Evolutionary conservation across 305 asterid genomes (phyloP).

Genomic region (Ajuga reptans): DNA sequence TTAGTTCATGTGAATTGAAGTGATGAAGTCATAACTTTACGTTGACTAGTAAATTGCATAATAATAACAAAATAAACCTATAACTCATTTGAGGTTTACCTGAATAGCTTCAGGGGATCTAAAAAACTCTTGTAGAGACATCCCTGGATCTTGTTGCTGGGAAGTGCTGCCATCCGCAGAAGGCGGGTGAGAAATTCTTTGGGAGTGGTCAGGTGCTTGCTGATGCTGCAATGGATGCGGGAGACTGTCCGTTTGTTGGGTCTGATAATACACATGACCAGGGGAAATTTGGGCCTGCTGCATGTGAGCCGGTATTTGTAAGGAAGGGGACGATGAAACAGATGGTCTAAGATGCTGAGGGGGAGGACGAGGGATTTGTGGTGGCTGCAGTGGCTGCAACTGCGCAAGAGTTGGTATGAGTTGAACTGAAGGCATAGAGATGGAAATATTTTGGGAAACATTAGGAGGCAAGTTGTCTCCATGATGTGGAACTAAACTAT

Average conservation of each 20-base stretch:
- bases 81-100: slow-evolving; percentile 34
- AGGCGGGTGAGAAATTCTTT: slow-evolving; percentile 33
- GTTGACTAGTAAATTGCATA: neutral
- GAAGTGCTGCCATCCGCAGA: slow-evolving; percentile 42
- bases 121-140: slow-evolving; percentile 69
- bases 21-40: slow-evolving; percentile 10
- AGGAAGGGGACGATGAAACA: slow-evolving; percentile 48
- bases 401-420: slow-evolving; percentile 48
- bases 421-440: slow-evolving; percentile 45
- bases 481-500: slow-evolving; percentile 44
- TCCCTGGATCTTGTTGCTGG: slow-evolving; percentile 66
- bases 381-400: slow-evolving; percentile 82
- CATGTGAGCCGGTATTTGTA: slow-evolving; percentile 37
- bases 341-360: slow-evolving; percentile 71
- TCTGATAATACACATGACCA: slow-evolving; percentile 45
- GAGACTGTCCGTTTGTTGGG: slow-evolving; percentile 47
- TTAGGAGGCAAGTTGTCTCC: slow-evolving; percentile 44
- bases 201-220: slow-evolving; percentile 37
- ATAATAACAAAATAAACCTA: neutral
- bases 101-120: slow-evolving; percentile 90
- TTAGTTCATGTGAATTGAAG: slow-evolving; percentile 9
- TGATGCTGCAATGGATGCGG: slow-evolving; percentile 39
- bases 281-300: slow-evolving; percentile 56
- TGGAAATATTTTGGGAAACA: slow-evolving; percentile 43
- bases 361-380: slow-evolving; percentile 75